Evolutionary conservation across 495 filamentous ascomycete species (phyloP), one percentile per base, ranked within the genome.

Genomic region (Aspergillus campestris): DNA sequence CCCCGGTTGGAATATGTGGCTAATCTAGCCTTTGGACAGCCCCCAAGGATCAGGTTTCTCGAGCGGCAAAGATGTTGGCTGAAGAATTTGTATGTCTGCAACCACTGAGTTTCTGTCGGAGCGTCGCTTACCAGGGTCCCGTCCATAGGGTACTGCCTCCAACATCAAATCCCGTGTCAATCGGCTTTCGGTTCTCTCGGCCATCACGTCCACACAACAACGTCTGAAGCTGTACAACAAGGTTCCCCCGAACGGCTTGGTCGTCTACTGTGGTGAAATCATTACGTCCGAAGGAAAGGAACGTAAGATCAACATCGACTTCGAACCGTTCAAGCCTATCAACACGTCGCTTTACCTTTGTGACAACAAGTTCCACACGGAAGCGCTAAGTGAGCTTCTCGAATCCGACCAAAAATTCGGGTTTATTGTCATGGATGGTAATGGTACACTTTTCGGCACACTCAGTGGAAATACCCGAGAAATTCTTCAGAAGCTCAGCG

Each of bases 131-230:
- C 18, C 18, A 24, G 18, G 18, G 18, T 2, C 4, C 4, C 18
- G 12, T 11, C 9, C 28, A 15, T 27, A 90, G 87, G 92, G 92
- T 58, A 98, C 92, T 44, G 94, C 92, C 13, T 95, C 89, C 50
- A 98, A 98, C 67, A 98, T 98, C 71, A 98, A 98, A 68, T 98
- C 92, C 32, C 90, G 92, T 58, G 92, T 98, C 69, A 98, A 98
- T 64, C 86, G 92, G 59, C 86, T 95, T 51, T 98, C 92, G 15
- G 92, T 98, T 33, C 74, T 98, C 34, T 95, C 90, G 7, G 92
- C 92, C 59, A 98, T 98, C 65, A 98, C 92, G 9, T 97, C 94
- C 34, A 98, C 92, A 49, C 92, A 98, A 72, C 92, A 98, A 74
- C 83, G 91, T 64, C 82, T 98, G 44, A 98, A 98, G 75, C 77